phyloP scores from a whole-genome alignment of 2,329 filamentous ascomycete species.

The Xylariales sp. region DNA sequence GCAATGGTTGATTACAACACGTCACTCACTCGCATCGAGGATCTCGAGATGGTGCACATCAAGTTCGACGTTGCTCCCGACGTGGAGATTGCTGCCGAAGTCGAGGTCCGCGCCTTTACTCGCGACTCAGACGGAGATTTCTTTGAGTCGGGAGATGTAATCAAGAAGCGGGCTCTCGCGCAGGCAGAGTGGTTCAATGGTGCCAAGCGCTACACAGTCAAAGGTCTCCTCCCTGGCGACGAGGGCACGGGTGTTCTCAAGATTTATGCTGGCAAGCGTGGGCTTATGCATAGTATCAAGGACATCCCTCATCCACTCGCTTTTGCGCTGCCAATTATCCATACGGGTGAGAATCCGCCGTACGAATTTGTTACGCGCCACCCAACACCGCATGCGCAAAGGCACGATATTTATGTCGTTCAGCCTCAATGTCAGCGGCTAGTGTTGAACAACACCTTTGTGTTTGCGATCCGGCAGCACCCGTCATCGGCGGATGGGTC shows the following conservation, averaged over 20 bases:
- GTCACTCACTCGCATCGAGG: constrained; percentile 76
- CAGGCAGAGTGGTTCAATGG: constrained; percentile 90
- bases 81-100: constrained; percentile 86
- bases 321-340: constrained; percentile 82
- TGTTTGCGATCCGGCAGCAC: constrained; percentile 93
- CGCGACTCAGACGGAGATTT: constrained; percentile 84
- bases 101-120: constrained; percentile 77
- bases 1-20: constrained; percentile 90
- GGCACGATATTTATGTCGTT: constrained; percentile 93
- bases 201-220: constrained; percentile 87
- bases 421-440: constrained; percentile 89
- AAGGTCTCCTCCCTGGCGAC: constrained; percentile 85
- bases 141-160: constrained; percentile 84
- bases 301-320: constrained; percentile 92
- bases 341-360: constrained; percentile 85
- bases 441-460: constrained; percentile 94
- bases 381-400: constrained; percentile 94
- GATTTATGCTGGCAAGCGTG: constrained; percentile 88
- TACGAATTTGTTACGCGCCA: constrained; percentile 93
- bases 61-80: constrained; percentile 84
- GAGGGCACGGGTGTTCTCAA: constrained; percentile 86
- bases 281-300: constrained; percentile 95
- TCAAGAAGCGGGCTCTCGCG: constrained; percentile 80
- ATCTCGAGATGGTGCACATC: constrained; percentile 88
- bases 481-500: constrained; percentile 48